These are phyloP conservation scores for Ogataea zsoltii DNA, from an alignment of 805 yeast genomes.

Conservation along the genomic window DNA sequence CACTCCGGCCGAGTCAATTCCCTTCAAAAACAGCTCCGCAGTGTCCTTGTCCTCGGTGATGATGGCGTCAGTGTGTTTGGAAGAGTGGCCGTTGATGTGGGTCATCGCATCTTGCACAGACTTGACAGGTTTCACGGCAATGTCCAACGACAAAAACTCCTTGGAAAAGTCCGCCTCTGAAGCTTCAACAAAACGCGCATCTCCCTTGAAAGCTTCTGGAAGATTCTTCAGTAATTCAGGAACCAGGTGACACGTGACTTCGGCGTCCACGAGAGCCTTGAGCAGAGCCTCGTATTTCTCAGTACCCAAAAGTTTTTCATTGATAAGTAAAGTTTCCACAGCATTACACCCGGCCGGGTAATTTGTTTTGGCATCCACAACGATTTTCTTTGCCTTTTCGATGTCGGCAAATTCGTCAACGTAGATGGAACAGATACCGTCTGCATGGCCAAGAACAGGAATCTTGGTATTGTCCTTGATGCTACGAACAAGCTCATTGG, in stretches of 20 bases:
- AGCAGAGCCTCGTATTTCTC: constrained; percentile 20
- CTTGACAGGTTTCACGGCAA: constrained; percentile 68
- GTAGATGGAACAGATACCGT: constrained; percentile 91
- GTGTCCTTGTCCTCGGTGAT: constrained; percentile 69
- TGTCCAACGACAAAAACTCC: constrained; percentile 81
- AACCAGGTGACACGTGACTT: constrained; percentile 74
- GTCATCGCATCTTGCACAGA: constrained; percentile 70
- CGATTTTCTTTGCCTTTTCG: constrained; percentile 71
- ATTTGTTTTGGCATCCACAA: constrained; percentile 88
- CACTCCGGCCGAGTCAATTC: constrained; percentile 93
- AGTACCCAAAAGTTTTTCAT: constrained; percentile 40
- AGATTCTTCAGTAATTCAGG: constrained; percentile 44
- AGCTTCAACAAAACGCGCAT: constrained; percentile 43
- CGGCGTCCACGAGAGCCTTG: constrained; percentile 51
- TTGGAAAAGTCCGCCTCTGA: constrained; percentile 70
- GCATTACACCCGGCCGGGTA: constrained; percentile 99
- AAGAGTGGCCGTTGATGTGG: constrained; percentile 89
- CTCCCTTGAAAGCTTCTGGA: constrained; percentile 16
- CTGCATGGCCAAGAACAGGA: constrained; percentile 98
- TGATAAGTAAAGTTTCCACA: constrained; percentile 78
- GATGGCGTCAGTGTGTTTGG: constrained; percentile 94
- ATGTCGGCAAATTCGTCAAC: constrained; percentile 77
- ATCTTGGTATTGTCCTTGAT: constrained; percentile 88
- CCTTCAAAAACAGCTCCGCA: constrained; percentile 79
- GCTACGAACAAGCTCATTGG: constrained; percentile 83